Conservation (phyloP, 192 early-diverging fungal species). For the Mortierella hygrophila region DNA sequence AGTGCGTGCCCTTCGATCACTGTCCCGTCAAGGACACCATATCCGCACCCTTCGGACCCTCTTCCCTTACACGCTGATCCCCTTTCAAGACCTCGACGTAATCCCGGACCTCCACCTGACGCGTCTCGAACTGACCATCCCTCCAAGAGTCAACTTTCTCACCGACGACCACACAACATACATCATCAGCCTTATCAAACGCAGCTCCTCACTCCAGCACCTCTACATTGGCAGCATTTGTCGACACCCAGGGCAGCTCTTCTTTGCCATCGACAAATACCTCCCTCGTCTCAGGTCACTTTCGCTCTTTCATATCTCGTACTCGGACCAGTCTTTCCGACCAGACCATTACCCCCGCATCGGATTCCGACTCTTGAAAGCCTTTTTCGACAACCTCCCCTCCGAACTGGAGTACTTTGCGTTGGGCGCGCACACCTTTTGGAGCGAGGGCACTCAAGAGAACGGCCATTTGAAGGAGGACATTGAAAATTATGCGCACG, state of each 20-base stretch:
- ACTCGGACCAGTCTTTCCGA: background rate
- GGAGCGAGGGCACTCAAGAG: background rate
- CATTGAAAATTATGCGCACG: background rate
- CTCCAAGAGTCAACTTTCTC: background rate
- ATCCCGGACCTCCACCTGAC: background rate
- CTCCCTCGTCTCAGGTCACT: background rate
- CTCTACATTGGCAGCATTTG: background rate
- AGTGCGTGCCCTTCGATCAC: background rate
- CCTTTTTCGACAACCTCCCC: background rate
- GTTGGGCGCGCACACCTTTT: background rate
- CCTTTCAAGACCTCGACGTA: background rate
- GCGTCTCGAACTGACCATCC: background rate
- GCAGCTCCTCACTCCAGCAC: background rate
- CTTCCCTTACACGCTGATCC: background rate
- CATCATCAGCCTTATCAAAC: background rate
- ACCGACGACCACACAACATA: background rate
- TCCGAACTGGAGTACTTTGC: background rate
- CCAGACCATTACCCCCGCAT: background rate
- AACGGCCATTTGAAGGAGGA: background rate
- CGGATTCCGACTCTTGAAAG: background rate
- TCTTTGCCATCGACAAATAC: background rate
- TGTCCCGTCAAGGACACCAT: slow-evolving; percentile 5
- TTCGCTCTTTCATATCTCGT: background rate
- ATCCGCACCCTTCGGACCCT: background rate
- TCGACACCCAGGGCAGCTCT: background rate